phyloP scores from a whole-genome alignment of 163 green algal genomes.

The Scenedesmus sp. region DNA sequence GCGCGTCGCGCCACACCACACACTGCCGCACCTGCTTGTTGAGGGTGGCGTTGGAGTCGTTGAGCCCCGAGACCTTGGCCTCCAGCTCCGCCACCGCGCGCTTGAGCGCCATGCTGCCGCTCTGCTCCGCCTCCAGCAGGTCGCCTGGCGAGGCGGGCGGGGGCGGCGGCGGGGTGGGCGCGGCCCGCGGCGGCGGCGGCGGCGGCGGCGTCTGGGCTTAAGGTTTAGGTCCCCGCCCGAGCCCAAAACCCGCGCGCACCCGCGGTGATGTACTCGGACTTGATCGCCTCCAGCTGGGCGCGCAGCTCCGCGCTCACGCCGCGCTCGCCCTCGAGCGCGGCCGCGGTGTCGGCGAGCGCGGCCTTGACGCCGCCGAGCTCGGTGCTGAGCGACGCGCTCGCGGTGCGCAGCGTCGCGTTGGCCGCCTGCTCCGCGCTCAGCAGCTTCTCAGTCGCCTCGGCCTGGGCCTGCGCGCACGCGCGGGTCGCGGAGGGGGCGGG shows the following conservation, averaged over 20 bases:
- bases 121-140: constrained; percentile 47
- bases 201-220: too few relatives aligned
- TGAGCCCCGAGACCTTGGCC: constrained; percentile 10
- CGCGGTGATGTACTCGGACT: constrained; percentile 43
- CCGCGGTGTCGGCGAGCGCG: constrained; percentile 5
- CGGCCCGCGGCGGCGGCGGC: too few relatives aligned
- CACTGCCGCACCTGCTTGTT: constrained; percentile 16
- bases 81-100: constrained; percentile 27
- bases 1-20: background rate
- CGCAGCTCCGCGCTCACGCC: constrained; percentile 4
- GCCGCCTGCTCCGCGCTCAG: constrained; percentile 26
- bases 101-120: constrained; percentile 31
- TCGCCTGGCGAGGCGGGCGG: too few relatives aligned
- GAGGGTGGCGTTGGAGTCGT: constrained; percentile 30
- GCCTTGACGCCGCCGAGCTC: constrained; percentile 24
- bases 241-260: too few relatives aligned
- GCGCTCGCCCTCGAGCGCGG: constrained; percentile 37
- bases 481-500: too few relatives aligned
- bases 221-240: too few relatives aligned
- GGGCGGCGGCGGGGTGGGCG: too few relatives aligned
- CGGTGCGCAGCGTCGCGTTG: background rate
- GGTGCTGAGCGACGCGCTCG: background rate
- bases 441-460: constrained; percentile 42
- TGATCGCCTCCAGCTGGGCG: constrained; percentile 38
- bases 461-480: constrained; percentile 36